Percentiles rank a stretch among this genome's conserved stretches.
Conservation (phyloP, 2,329 filamentous ascomycete genomes). For the Pezicula carpinea region DNA sequence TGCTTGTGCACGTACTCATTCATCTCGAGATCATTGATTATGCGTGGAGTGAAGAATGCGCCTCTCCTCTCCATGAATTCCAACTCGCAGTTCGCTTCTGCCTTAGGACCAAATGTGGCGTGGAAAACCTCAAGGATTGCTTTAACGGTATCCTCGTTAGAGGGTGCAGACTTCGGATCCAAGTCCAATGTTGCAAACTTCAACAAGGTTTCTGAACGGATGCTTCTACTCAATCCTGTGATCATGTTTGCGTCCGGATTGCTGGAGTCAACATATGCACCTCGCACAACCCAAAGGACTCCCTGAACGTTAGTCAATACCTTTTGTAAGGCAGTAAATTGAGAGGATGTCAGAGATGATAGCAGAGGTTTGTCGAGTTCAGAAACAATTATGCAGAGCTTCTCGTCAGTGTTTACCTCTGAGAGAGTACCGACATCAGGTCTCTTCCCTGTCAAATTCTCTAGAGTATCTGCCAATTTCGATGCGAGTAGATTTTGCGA, state of each 20-base stretch:
- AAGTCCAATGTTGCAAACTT: constrained; percentile 25
- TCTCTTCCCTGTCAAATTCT: constrained; percentile 29
- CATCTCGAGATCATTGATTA: constrained; percentile 24
- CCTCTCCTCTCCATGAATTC: constrained; percentile 22
- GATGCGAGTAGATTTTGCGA: constrained; percentile 30
- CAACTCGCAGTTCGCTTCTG: constrained; percentile 15
- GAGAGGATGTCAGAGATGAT: constrained; percentile 34
- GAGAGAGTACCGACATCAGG: constrained; percentile 30
- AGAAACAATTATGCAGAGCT: constrained; percentile 41
- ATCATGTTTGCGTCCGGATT: constrained; percentile 24
- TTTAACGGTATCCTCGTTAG: constrained; percentile 22
- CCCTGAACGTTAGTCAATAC: constrained; percentile 34
- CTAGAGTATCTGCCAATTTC: constrained; percentile 29
- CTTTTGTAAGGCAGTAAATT: constrained; percentile 38
- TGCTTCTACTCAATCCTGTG: constrained; percentile 23
- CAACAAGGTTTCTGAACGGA: constrained; percentile 22
- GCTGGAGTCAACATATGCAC: constrained; percentile 32
- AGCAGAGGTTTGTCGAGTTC: constrained; percentile 35
- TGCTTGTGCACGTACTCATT: constrained; percentile 22
- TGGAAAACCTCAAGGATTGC: constrained; percentile 16
- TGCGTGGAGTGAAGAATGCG: constrained; percentile 23
- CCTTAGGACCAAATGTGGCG: constrained; percentile 11
- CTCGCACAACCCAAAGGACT: constrained; percentile 45
- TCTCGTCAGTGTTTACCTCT: constrained; percentile 22
- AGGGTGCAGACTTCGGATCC: constrained; percentile 25